phyloP scores from a whole-genome alignment of 305 asterid species.

The Caryopteris hybrid region DNA sequence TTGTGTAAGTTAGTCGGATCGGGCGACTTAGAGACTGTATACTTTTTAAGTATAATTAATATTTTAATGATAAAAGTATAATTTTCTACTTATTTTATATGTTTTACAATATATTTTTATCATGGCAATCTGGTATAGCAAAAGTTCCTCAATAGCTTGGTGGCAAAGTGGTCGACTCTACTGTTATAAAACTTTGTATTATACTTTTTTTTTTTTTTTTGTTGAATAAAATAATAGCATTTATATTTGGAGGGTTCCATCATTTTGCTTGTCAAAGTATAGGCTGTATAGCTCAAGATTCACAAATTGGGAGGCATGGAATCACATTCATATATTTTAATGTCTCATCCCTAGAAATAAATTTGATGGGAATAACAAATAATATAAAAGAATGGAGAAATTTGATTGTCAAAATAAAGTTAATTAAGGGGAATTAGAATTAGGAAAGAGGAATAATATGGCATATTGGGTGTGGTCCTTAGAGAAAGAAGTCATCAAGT shows the following conservation, averaged over 20 bases:
- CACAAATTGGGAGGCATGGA: constrained; percentile 8
- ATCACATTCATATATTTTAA: constrained; percentile 15
- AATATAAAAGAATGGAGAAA: not conserved
- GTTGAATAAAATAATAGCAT: constrained; percentile 9
- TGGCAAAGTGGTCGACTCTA: no score
- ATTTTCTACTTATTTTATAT: no score
- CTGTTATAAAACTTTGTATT: constrained; percentile 5
- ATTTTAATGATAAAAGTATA: no score
- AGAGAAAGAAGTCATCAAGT: not conserved
- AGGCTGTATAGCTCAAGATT: constrained; percentile 22
- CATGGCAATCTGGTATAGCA: no score
- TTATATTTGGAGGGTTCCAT: constrained; percentile 11
- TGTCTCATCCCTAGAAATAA: not conserved
- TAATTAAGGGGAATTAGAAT: not conserved
- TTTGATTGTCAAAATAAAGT: not conserved
- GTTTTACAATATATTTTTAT: no score
- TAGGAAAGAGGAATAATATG: constrained; percentile 13
- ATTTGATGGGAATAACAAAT: not conserved
- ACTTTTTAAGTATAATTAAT: no score
- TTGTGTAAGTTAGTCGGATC: no score
- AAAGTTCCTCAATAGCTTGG: no score
- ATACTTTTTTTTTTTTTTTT: not conserved
- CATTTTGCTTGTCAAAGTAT: constrained; percentile 13
- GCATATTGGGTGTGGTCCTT: constrained; percentile 12
- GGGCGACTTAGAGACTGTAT: no score